A percentile compares a stretch with the other conserved stretches of the same genome.
phyloP scores from a whole-genome alignment of 2,329 filamentous ascomycete genomes.

The Tympanopsis confertula region DNA sequence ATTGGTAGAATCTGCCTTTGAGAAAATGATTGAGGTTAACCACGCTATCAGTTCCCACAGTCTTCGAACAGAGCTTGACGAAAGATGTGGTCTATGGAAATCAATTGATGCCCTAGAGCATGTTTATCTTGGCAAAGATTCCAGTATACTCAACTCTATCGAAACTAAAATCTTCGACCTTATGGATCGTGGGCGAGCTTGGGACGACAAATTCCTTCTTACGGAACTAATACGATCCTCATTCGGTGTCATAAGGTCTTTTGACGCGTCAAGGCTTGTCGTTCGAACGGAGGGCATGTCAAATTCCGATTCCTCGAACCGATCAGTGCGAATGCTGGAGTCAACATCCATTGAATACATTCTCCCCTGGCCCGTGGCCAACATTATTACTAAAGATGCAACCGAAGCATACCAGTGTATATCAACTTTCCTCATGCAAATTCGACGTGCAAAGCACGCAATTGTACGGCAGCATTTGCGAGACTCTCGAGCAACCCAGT shows the following conservation, averaged over 20 bases:
- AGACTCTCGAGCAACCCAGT: too few species aligned
- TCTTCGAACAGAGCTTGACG: background rate
- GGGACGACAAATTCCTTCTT: background rate
- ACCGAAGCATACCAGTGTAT: background rate
- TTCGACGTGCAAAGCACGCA: background rate
- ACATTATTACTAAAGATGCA: conserved; percentile 1
- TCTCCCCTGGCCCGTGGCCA: background rate
- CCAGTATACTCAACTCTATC: background rate
- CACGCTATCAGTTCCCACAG: background rate
- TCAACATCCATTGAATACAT: background rate
- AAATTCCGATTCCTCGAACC: background rate
- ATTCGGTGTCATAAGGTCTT: background rate
- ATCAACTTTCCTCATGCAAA: conserved; percentile 1
- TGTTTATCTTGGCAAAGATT: background rate
- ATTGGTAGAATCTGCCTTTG: background rate
- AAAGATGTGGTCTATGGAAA: background rate
- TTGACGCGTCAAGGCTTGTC: background rate
- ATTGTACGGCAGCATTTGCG: background rate
- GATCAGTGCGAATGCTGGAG: background rate
- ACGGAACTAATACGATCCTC: background rate
- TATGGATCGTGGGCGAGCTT: background rate
- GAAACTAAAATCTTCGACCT: background rate
- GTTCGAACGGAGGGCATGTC: background rate
- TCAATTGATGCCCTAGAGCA: background rate
- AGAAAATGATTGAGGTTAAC: background rate